Conservation (phyloP, 2,329 filamentous ascomycete species). For the Penicillium hesseltinei region DNA sequence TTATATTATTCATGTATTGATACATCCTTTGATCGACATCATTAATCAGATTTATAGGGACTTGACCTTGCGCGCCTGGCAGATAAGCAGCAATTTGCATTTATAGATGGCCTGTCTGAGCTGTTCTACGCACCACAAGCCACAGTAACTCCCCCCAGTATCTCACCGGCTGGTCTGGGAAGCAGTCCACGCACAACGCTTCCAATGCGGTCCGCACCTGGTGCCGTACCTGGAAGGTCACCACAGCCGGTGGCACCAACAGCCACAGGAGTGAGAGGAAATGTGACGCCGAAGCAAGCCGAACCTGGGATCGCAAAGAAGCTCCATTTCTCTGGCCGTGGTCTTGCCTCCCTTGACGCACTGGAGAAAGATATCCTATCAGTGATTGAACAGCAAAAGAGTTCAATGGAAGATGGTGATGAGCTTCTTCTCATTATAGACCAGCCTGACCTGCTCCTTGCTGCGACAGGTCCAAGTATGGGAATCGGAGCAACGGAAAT, state of each 20-base stretch:
- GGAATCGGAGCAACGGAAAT: slow-evolving; percentile 47
- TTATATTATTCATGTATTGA: background rate
- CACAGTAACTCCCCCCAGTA: slow-evolving; percentile 12
- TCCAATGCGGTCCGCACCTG: slow-evolving; percentile 30
- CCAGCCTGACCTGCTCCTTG: slow-evolving; percentile 64
- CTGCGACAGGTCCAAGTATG: slow-evolving; percentile 52
- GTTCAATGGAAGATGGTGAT: slow-evolving; percentile 24
- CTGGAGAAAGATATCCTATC: slow-evolving; percentile 37
- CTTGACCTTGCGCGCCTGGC: slow-evolving; percentile 65
- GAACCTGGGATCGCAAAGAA: slow-evolving; percentile 26
- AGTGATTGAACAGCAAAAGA: slow-evolving; percentile 33
- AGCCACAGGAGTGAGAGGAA: slow-evolving; percentile 2
- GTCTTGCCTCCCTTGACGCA: slow-evolving; percentile 30
- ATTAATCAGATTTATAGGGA: slow-evolving; percentile 48
- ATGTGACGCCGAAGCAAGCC: slow-evolving; percentile 15
- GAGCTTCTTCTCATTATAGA: slow-evolving; percentile 63
- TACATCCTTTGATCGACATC: background rate
- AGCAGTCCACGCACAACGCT: slow-evolving; percentile 24
- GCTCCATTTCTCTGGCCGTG: slow-evolving; percentile 32
- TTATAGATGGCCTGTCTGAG: slow-evolving; percentile 70
- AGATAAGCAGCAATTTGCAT: slow-evolving; percentile 62
- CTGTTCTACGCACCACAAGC: slow-evolving; percentile 47
- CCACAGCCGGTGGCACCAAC: slow-evolving; percentile 18
- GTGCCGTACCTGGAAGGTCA: slow-evolving; percentile 21
- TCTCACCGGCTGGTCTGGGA: slow-evolving; percentile 15